Evolutionary conservation across 1,284 basidiomycete species (phyloP).

Genomic region (Rhodotorula sp.): DNA sequence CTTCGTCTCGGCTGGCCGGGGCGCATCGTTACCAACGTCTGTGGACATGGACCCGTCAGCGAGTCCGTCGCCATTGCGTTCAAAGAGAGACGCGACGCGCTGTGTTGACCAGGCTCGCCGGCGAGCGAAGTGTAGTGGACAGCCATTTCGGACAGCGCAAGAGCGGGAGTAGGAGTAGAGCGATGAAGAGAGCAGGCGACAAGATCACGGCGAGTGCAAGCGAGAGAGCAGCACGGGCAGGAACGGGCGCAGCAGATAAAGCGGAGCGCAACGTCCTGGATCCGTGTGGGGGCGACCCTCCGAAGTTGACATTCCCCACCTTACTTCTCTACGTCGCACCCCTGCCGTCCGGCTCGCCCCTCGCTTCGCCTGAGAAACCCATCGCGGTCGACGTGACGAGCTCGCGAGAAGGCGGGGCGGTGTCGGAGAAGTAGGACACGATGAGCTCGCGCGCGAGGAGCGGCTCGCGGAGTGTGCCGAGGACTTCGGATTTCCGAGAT

Average conservation of each 20-base stretch:
- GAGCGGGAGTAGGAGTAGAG: background rate
- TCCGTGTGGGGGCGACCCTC: too few relatives aligned
- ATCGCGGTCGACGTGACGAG: conserved; percentile 27
- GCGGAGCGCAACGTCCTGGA: too few relatives aligned
- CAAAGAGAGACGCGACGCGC: background rate
- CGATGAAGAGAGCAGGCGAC: background rate
- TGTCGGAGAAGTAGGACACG: conserved; percentile 33
- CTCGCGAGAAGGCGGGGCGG: conserved; percentile 26
- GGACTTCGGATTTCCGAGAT: background rate
- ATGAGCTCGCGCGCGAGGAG: conserved; percentile 27
- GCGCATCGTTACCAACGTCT: conserved; percentile 30
- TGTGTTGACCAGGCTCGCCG: conserved; percentile 18
- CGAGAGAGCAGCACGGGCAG: too few relatives aligned
- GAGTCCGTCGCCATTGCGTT: background rate
- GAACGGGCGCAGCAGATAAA: background rate
- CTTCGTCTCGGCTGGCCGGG: conserved; percentile 15
- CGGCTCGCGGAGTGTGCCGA: conserved; percentile 26
- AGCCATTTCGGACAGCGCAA: background rate
- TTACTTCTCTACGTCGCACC: background rate
- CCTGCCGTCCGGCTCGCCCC: background rate
- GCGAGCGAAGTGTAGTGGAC: conserved; percentile 12
- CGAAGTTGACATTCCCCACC: background rate
- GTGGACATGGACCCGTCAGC: background rate
- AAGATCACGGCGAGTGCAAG: too few relatives aligned
- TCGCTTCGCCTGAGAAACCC: conserved; percentile 25